A percentile compares a stretch with the other conserved stretches of the same genome.
Conservation (phyloP, 371 early-diverging fungal genomes). For the Apophysomyces sp. region DNA sequence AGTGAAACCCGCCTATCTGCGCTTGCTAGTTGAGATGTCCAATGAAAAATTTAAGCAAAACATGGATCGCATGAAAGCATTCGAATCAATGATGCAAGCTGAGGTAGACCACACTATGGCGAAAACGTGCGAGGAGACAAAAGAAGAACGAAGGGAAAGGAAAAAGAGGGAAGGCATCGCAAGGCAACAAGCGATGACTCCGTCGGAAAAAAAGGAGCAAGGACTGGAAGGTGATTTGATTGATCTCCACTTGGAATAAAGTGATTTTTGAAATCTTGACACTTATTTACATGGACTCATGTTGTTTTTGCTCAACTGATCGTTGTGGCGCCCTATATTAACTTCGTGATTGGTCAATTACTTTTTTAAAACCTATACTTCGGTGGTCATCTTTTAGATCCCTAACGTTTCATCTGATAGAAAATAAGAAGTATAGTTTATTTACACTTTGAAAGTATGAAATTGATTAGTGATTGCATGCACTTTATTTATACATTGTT, state of each 20-base stretch:
- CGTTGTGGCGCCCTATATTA: no score
- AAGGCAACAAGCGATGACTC: slow-evolving; percentile 6
- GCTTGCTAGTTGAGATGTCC: slow-evolving; percentile 42
- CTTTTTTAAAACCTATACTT: no score
- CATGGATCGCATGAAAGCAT: slow-evolving; percentile 47
- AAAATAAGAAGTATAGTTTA: no score
- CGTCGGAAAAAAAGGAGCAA: background rate
- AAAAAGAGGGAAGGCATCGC: slow-evolving; percentile 53
- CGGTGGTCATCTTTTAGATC: no score
- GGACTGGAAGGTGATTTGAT: background rate
- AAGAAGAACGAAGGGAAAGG: slow-evolving; percentile 57
- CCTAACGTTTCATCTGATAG: background rate
- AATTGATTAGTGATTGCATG: no score
- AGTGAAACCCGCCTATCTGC: slow-evolving; percentile 47
- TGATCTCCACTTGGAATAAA: slow-evolving; percentile 9
- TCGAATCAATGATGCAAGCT: slow-evolving; percentile 37
- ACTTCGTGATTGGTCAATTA: no score
- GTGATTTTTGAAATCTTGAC: no score
- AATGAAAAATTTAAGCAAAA: slow-evolving; percentile 58
- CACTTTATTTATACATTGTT: no score
- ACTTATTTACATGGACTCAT: background rate
- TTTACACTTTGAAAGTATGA: no score
- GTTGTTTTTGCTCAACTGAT: no score
- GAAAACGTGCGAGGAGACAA: slow-evolving; percentile 37
- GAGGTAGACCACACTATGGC: slow-evolving; percentile 13